Evolutionary conservation across 2,329 filamentous ascomycete species (phyloP).

Genomic region (Gyromitra esculenta): DNA sequence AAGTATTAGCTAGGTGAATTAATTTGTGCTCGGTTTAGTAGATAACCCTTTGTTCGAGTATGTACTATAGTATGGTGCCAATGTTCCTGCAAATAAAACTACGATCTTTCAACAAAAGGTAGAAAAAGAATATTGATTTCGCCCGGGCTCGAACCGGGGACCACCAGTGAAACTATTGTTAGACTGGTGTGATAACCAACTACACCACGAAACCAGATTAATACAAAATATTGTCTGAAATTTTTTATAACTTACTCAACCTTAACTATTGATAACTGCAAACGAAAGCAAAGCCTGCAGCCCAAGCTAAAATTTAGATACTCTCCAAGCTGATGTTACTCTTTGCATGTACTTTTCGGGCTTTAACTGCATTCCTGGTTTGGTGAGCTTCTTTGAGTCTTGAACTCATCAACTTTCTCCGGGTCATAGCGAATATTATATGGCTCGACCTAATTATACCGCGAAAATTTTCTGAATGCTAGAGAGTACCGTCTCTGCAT

Average conservation of each 20-base stretch:
- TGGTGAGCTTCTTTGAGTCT: no score
- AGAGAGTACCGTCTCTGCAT: no score
- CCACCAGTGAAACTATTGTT: constrained; percentile 51
- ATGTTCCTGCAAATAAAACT: background rate
- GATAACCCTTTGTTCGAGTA: background rate
- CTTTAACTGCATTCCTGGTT: no score
- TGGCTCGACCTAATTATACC: no score
- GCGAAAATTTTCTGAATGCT: no score
- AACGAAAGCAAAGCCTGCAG: background rate
- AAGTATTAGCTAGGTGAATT: background rate
- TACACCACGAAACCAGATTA: constrained; percentile 50
- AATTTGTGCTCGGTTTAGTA: background rate
- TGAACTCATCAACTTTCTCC: no score
- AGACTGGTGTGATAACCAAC: constrained; percentile 53
- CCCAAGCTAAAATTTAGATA: no score
- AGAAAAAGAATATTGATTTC: constrained; percentile 39
- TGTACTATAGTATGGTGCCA: no score
- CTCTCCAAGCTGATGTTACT: no score
- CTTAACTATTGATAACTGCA: no score
- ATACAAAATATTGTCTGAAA: background rate
- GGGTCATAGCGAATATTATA: no score
- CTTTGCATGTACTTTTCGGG: no score
- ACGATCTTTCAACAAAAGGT: background rate
- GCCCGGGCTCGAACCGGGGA: constrained; percentile 53
- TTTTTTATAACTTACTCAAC: background rate